Conservation (phyloP, 371 early-diverging fungal species). For the Funneliformis caledonium region DNA sequence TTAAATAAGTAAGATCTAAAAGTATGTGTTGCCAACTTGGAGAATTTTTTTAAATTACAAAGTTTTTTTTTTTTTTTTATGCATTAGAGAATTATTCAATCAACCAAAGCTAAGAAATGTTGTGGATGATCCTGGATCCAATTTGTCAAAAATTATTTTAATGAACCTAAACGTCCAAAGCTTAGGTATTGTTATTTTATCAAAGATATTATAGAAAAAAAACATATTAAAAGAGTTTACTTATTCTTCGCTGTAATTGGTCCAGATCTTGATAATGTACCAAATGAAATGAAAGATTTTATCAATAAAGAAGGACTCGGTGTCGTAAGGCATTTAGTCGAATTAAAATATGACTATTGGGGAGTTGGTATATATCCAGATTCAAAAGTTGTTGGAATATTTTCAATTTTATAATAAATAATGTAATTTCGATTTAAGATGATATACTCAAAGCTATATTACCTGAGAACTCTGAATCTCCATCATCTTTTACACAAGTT, state of each 20-base stretch:
- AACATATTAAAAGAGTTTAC: neutral
- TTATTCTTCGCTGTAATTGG: too few relatives aligned
- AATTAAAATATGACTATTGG: conserved; percentile 80
- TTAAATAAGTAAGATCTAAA: conserved; percentile 31
- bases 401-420: neutral
- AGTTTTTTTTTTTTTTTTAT: neutral
- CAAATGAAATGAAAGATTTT: conserved; percentile 52
- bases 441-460: conserved; percentile 90
- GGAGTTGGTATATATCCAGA: conserved; percentile 59
- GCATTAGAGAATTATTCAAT: conserved; percentile 65
- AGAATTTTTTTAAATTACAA: neutral
- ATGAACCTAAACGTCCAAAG: conserved; percentile 55
- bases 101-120: conserved; percentile 77
- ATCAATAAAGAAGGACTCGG: conserved; percentile 58
- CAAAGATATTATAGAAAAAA: neutral
- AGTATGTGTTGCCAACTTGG: neutral
- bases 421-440: conserved; percentile 53
- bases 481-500: conserved; percentile 90
- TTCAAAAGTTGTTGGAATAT: neutral
- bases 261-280: conserved; percentile 49
- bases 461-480: conserved; percentile 82
- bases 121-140: conserved; percentile 59
- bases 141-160: conserved; percentile 65
- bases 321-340: conserved; percentile 57
- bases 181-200: conserved; percentile 42